These are phyloP conservation scores for Penicillium malachiteum DNA, from an alignment of 495 filamentous ascomycete species.

Conservation along the genomic window DNA sequence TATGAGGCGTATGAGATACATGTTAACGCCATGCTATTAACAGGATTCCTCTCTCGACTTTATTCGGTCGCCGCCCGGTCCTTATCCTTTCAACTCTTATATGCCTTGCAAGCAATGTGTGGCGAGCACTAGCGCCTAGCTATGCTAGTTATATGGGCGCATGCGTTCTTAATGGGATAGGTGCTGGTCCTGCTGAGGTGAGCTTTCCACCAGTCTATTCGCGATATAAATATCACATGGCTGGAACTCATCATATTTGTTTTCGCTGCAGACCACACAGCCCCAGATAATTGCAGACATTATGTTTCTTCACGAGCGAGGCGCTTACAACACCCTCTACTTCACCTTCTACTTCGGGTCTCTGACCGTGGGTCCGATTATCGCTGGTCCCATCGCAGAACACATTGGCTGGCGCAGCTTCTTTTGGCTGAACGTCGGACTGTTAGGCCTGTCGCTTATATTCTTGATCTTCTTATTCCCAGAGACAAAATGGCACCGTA, in stretches of 20 bases:
- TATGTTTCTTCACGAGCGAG: slow-evolving; percentile 66
- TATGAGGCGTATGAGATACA: too few species aligned
- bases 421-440: slow-evolving; percentile 56
- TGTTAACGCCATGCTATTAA: background rate
- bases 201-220: background rate
- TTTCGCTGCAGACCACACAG: slow-evolving; percentile 48
- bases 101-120: slow-evolving; percentile 56
- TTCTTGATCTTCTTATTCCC: slow-evolving; percentile 57
- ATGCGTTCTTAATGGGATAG: slow-evolving; percentile 60
- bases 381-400: slow-evolving; percentile 57
- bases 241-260: too few species aligned
- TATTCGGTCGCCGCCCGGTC: slow-evolving; percentile 58
- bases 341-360: slow-evolving; percentile 53
- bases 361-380: slow-evolving; percentile 54
- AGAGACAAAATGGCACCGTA: slow-evolving; percentile 60
- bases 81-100: slow-evolving; percentile 56
- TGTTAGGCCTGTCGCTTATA: slow-evolving; percentile 46
- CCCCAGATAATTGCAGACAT: slow-evolving; percentile 65
- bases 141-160: slow-evolving; percentile 63
- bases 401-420: slow-evolving; percentile 57
- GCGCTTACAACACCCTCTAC: slow-evolving; percentile 65
- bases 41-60: slow-evolving; percentile 58
- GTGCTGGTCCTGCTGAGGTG: slow-evolving; percentile 50
- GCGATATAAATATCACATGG: background rate
- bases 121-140: slow-evolving; percentile 56